Evolutionary conservation across 306 rosid species (phyloP).

Genomic region (Rosa persica): DNA sequence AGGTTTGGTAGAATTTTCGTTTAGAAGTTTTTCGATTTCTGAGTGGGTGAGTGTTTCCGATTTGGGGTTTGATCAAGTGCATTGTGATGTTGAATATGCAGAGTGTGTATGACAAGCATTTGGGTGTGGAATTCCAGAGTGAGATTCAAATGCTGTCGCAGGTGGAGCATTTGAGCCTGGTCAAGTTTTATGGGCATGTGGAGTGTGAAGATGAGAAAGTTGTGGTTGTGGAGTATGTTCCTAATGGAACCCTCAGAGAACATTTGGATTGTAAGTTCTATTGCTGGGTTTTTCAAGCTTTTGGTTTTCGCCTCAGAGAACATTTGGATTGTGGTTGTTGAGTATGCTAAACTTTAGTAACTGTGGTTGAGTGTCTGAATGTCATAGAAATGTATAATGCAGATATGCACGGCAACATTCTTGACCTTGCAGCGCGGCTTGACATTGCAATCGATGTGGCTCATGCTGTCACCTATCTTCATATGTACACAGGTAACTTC

Average conservation of each 20-base stretch:
- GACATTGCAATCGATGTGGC: slow-evolving; percentile 95
- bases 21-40: not conserved
- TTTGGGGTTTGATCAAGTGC: slow-evolving; percentile 17
- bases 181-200: slow-evolving; percentile 72
- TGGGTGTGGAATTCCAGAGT: slow-evolving; percentile 77
- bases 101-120: slow-evolving; percentile 75
- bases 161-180: slow-evolving; percentile 89
- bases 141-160: slow-evolving; percentile 81
- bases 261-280: slow-evolving; percentile 88
- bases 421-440: slow-evolving; percentile 74
- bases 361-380: slow-evolving; percentile 30
- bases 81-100: slow-evolving; percentile 31
- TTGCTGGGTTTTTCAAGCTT: not conserved
- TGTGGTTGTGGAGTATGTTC: slow-evolving; percentile 82
- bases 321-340: no score
- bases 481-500: slow-evolving; percentile 75
- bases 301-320: no score
- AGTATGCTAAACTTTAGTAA: no score
- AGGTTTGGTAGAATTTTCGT: slow-evolving; percentile 44
- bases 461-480: slow-evolving; percentile 96
- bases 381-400: slow-evolving; percentile 29
- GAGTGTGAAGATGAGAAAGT: slow-evolving; percentile 76
- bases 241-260: slow-evolving; percentile 89
- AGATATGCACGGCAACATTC: slow-evolving; percentile 65
- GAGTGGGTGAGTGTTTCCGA: not conserved